Base-by-base conservation (phyloP, 2,329 filamentous ascomycete species). In the Helotiales sp. region DNA sequence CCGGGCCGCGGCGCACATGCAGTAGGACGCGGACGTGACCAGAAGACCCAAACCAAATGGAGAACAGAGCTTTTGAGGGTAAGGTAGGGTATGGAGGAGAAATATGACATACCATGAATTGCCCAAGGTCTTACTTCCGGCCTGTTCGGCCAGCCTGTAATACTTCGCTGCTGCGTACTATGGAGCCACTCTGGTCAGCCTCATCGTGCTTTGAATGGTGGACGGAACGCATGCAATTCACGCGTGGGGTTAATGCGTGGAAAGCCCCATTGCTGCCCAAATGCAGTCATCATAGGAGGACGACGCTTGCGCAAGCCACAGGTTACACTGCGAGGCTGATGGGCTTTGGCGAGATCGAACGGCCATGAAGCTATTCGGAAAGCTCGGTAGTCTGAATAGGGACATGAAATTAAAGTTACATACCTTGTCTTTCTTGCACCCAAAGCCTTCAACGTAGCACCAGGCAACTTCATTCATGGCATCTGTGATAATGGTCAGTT, bases 391-490 rank as follows among this genome's bases (percentile, higher is more conserved):
- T 52, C 54, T 55, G 40, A 19, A 44, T 17, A 44, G 47, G 49
- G 34, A 53, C 30, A 47, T 33, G 48, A 47, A 22, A 22, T 50
- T 42, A 60, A n/a, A n/a, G n/a, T n/a, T n/a, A 84, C 90, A 75
- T 81, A 97, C 93, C 90, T 96, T 98, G 79, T 99, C 93, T 75
- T 98, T 99, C 74, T 92, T 95, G 70, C 92, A 93, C 31, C 95
- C 95, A 75, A 96, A 96, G n/a, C 95, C 95, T 72, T 97, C 89
- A 27, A 96, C 75, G 80, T 95, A 98, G 78, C 95, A 99, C 91
- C 92, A 96, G 33, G 87, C 95, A 54, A 88, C 88, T 75, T 98
- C 93, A 71, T 97, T 96, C 93, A 98, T 96, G 57, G 93, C 95
- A 77, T 99, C 95, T 86, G 66, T 60, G 59, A 63, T 62, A 65